Evolutionary conservation across 2,329 filamentous ascomycete species (phyloP), one percentile per base, ranked within the genome.

Genomic region (Acephala macrosclerotiorum): DNA sequence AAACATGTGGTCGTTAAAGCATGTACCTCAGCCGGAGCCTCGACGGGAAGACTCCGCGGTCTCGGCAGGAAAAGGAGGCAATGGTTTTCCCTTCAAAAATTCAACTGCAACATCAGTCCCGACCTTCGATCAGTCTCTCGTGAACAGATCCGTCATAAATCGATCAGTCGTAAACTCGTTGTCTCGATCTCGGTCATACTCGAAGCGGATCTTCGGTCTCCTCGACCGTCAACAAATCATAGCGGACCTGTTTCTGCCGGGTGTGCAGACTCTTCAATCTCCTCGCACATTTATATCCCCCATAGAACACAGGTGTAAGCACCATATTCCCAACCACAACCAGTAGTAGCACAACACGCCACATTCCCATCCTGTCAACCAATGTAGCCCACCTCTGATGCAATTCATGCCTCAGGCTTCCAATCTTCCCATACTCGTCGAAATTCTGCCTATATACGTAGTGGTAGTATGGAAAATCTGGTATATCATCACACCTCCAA

Each of bases 391-490:
- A 60, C 29, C 12, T 20, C 47, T 42, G 58, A 42, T 51, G 22
- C 0, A 61, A 26, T 14, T 42, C 29, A 45, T 65, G 53, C 9
- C 63, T 45, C 22, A 55, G 61, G 57, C 55, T 67, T 12, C 69
- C 67, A 25, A 63, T 71, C 58, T 62, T 67, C 38, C 69, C 69
- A 60, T 64, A 67, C 58, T 69, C 42, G 36, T 71, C 69, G 29
- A 69, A 70, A 40, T 67, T 45, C 35, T 68, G 26, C 38, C 68
- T 49, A 36, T 70, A 70, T 40, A 72, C 59, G 60, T 70, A 70
- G 18, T 61, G 49, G 61, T 69, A 71, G 62, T 58, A 69, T 1
- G 69, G 69, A 57, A 62, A 63, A 22, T 67, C 53, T 7, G 58
- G 63, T 45, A 68, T 63, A 38, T 71, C 66, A 0, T 59, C 55